Evolutionary conservation across 2,329 filamentous ascomycete genomes (phyloP), one percentile per base, ranked within the genome.

Genomic region (Sphaerostilbella broomeana): DNA sequence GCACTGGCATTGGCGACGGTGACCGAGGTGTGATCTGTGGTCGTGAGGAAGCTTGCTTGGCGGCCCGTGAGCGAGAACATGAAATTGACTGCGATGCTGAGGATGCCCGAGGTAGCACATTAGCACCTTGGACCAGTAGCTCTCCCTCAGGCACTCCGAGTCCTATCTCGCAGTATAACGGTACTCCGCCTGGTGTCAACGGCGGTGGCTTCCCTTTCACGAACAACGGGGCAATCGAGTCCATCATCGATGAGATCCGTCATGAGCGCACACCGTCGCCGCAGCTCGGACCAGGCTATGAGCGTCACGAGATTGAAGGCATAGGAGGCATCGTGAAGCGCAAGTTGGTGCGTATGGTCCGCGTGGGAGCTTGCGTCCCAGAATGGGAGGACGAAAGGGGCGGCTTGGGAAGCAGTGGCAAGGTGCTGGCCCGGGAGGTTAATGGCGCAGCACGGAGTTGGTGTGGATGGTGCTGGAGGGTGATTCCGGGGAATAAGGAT

Each of bases 391-490:
- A 90, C 55, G 86, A 94, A 61, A 73, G 75, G 40, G 73, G 73
- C 24, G 70, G 44, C 6, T 9, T 21, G 34, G 13, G n/a, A 6
- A 38, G 33, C 18, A 20, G 12, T 2, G 53, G 72, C 6, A 78
- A 77, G 4, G 82, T 84, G 49, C 66, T 95, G 18, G 71, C 72
- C 12, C 68, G 82, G 17, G 90, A 97, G 61, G 73, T 81, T 38
- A 68, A 68, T 11, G 85, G 86, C 1, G 61, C 64, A 34, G 70
- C 79, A 41, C 73, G 89, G 45, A 88, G 84, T 56, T 95, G 87
- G 86, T 97, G 89, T 60, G 86, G 84, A 0, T 95, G 90, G 89
- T 97, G 90, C 59, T 78, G 73, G 59, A 72, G 87, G 45, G 80
- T 87, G 3, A 77, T 94, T 37, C 80, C 80, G 0, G 72, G 79